These are phyloP conservation scores for Mycothermus thermophilus DNA, from an alignment of 495 filamentous ascomycete genomes.

Conservation along the genomic window DNA sequence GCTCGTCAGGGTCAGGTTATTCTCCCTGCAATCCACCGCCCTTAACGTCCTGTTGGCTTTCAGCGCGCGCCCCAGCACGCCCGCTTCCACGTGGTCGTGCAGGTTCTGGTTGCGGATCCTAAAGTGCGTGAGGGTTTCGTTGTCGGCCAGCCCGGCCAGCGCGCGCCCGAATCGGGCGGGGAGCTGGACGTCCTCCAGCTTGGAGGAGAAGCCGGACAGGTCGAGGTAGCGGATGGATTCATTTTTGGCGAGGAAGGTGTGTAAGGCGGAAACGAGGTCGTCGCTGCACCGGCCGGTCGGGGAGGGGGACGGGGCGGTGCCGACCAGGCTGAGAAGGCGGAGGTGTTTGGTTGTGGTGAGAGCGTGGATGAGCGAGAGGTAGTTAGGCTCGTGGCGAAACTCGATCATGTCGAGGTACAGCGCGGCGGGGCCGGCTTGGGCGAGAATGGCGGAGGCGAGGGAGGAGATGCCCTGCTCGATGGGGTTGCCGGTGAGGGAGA, in stretches of 20 bases:
- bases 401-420: constrained; percentile 78
- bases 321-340: constrained; percentile 70
- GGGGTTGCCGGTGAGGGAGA: constrained; percentile 69
- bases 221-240: constrained; percentile 63
- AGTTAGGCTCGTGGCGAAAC: constrained; percentile 60
- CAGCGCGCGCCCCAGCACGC: constrained; percentile 37
- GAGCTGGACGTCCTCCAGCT: constrained; percentile 73
- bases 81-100: constrained; percentile 26
- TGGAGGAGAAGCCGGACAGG: constrained; percentile 78
- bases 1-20: constrained; percentile 27
- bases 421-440: constrained; percentile 50
- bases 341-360: constrained; percentile 61
- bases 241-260: constrained; percentile 66
- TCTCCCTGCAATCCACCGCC: constrained; percentile 29
- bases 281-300: constrained; percentile 36
- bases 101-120: constrained; percentile 51
- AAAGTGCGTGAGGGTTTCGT: constrained; percentile 60
- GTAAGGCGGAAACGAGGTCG: constrained; percentile 60
- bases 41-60: constrained; percentile 14
- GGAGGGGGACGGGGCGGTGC: constrained; percentile 70
- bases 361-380: constrained; percentile 58
- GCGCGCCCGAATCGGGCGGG: constrained; percentile 71
- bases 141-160: constrained; percentile 60
- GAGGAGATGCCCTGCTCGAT: constrained; percentile 57
- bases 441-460: constrained; percentile 54